Conservation (phyloP, 1,284 basidiomycete species). For the Pterulicium gracile region DNA sequence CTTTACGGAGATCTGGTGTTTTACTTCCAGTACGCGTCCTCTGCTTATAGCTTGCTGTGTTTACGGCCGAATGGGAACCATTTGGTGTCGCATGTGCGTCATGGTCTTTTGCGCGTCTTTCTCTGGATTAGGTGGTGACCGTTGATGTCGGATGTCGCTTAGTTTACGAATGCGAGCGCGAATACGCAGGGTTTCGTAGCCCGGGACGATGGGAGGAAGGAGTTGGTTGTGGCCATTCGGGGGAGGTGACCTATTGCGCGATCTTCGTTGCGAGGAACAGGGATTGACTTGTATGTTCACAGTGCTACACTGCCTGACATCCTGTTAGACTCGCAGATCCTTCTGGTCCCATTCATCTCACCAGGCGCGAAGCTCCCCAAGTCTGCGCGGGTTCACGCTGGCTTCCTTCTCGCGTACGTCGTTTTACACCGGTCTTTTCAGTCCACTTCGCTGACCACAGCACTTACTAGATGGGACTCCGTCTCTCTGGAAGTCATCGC, state of each 20-base stretch:
- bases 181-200: slow-evolving; percentile 20
- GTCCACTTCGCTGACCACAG: not conserved
- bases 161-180: slow-evolving; percentile 10
- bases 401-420: slow-evolving; percentile 32
- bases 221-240: slow-evolving; percentile 20
- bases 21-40: slow-evolving; percentile 20
- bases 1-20: slow-evolving; percentile 17
- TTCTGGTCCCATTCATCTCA: slow-evolving; percentile 23
- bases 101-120: not conserved
- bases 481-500: slow-evolving; percentile 21
- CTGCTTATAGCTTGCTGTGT: slow-evolving; percentile 12
- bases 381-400: slow-evolving; percentile 30
- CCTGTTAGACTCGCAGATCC: slow-evolving; percentile 24
- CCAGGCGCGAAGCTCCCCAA: slow-evolving; percentile 24
- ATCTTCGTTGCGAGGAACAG: not conserved
- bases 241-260: slow-evolving; percentile 14
- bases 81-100: slow-evolving; percentile 12
- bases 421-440: not conserved
- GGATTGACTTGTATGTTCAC: not conserved
- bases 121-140: not conserved
- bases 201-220: slow-evolving; percentile 18
- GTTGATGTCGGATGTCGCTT: not conserved
- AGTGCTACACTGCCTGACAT: slow-evolving; percentile 25
- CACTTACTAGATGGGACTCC: slow-evolving; percentile 29
- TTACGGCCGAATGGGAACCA: slow-evolving; percentile 12